Conservation (phyloP, 2,329 filamentous ascomycete species). For the Aspergillus fumigatiaffinis region DNA sequence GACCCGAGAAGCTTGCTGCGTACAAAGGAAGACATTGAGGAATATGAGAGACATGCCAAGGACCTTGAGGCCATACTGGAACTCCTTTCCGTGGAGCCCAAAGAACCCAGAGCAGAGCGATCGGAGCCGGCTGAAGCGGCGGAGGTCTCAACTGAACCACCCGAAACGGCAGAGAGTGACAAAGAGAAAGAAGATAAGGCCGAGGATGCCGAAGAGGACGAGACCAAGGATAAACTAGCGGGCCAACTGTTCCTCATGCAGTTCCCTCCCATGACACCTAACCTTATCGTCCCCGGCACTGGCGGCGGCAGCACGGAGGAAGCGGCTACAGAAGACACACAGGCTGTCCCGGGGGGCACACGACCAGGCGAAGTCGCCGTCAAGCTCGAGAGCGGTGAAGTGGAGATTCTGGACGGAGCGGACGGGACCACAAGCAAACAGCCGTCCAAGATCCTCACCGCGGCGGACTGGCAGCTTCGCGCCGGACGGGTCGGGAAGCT, state of each 20-base stretch:
- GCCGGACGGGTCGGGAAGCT: conserved; percentile 58
- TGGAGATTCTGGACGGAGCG: conserved; percentile 24
- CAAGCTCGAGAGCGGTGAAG: conserved; percentile 30
- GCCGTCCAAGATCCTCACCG: conserved; percentile 35
- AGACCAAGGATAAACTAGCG: conserved; percentile 40
- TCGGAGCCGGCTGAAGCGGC: conserved; percentile 8
- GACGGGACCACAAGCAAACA: conserved; percentile 12
- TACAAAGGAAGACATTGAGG: conserved; percentile 40
- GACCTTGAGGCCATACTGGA: conserved; percentile 40
- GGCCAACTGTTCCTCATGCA: conserved; percentile 62
- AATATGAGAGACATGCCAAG: conserved; percentile 39
- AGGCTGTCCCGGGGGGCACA: conserved; percentile 1
- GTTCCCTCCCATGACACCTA: conserved; percentile 60
- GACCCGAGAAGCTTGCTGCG: conserved; percentile 35
- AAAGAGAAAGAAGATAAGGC: conserved; percentile 18
- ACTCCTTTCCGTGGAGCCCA: conserved; percentile 27
- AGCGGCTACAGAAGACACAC: conserved; percentile 2
- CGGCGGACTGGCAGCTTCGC: conserved; percentile 41
- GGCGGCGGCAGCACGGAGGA: conserved; percentile 7
- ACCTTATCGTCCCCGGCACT: conserved; percentile 42
- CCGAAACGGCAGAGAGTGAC: conserved; percentile 11
- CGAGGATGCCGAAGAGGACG: conserved; percentile 25
- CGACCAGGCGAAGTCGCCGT: conserved; percentile 16
- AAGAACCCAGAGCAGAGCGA: conserved; percentile 15
- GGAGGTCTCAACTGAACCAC: conserved; percentile 2